These are phyloP conservation scores for Backusella liffmaniae DNA, from an alignment of 192 early-diverging fungal species.

Conservation along the genomic window DNA sequence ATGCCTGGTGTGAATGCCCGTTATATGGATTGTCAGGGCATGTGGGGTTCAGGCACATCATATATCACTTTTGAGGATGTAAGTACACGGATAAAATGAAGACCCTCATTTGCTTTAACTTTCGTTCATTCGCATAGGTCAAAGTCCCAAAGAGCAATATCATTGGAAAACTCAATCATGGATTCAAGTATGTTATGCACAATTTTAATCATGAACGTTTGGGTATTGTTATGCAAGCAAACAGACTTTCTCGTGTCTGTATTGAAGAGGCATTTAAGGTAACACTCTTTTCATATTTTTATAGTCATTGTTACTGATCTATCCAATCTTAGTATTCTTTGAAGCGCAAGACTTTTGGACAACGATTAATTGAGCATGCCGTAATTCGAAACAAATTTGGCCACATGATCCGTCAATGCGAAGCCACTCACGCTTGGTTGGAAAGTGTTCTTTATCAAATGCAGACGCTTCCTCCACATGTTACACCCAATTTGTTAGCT, in stretches of 20 bases:
- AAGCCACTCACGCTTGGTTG: slow-evolving; percentile 83
- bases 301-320: too few species aligned
- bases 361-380: slow-evolving; percentile 84
- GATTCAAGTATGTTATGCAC: slow-evolving; percentile 95
- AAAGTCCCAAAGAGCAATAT: slow-evolving; percentile 58
- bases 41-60: slow-evolving; percentile 84
- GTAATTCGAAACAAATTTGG: slow-evolving; percentile 91
- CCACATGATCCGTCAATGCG: slow-evolving; percentile 80
- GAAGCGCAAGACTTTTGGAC: slow-evolving; percentile 95
- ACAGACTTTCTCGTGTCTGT: slow-evolving; percentile 83
- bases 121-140: slow-evolving; percentile 15
- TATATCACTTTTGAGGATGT: slow-evolving; percentile 82
- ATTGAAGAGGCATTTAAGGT: slow-evolving; percentile 89
- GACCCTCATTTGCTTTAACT: neutral
- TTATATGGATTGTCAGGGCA: slow-evolving; percentile 93
- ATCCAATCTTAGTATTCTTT: slow-evolving; percentile 60
- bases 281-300: neutral
- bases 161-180: slow-evolving; percentile 67
- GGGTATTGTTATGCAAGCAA: slow-evolving; percentile 80
- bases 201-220: slow-evolving; percentile 91
- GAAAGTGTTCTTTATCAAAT: slow-evolving; percentile 76
- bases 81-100: slow-evolving; percentile 17
- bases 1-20: slow-evolving; percentile 84
- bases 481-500: slow-evolving; percentile 69
- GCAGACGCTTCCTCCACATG: slow-evolving; percentile 55